phyloP scores from a whole-genome alignment of 2,329 filamentous ascomycete genomes.

The Microdochium bolleyi region DNA sequence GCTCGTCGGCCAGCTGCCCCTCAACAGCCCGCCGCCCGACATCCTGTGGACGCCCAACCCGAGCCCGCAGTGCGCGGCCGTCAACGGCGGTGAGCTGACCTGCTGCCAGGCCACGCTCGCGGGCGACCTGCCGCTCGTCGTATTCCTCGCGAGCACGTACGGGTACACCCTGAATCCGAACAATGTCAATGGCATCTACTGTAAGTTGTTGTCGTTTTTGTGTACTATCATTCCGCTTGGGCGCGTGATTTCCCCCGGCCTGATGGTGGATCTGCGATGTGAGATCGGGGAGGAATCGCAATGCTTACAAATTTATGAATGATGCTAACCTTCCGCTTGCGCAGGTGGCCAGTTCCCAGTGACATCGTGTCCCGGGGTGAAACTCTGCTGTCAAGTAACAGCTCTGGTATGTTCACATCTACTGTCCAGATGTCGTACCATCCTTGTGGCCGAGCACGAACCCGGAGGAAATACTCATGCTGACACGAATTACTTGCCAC shows the following conservation, averaged over 20 bases:
- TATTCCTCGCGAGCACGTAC: conserved; percentile 17
- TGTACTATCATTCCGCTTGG: too few species aligned
- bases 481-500: neutral
- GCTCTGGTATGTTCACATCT: conserved; percentile 15
- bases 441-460: neutral
- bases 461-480: neutral
- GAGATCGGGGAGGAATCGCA: neutral
- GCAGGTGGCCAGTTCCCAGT: neutral
- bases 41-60: conserved; percentile 14
- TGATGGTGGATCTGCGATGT: too few species aligned
- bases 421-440: too few species aligned
- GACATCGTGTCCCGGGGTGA: conserved; percentile 16
- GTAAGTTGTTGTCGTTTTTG: conserved; percentile 13
- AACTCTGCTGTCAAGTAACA: conserved; percentile 21
- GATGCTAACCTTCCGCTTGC: neutral
- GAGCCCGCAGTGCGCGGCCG: conserved; percentile 17
- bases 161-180: conserved; percentile 20
- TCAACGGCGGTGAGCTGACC: conserved; percentile 17
- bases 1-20: neutral
- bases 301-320: neutral
- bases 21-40: conserved; percentile 11
- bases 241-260: too few species aligned
- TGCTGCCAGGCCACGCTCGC: conserved; percentile 18
- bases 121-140: conserved; percentile 17
- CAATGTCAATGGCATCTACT: conserved; percentile 19